Conservation (phyloP, 306 rosid species). For the cucumber (Cucumis sativus) region Cucumber_9930_V3 NC_026655.2:31694501-31695000, state of each 20-base stretch:
- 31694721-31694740: slow-evolving; percentile 81
- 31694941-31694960: too few species aligned
- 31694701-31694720: slow-evolving; percentile 62
- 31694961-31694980: too few species aligned
- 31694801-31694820: slow-evolving; percentile 7
- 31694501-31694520: slow-evolving; percentile 98
- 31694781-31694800: slow-evolving; percentile 53
- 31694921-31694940: not conserved
- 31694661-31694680: slow-evolving; percentile 15
- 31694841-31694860: not conserved
- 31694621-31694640: not conserved
- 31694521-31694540: slow-evolving; percentile 80
- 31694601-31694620: not conserved
- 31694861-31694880: not conserved
- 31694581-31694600: not conserved
- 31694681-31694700: slow-evolving; percentile 72
- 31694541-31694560: slow-evolving; percentile 11
- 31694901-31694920: not conserved
- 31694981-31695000: too few species aligned
- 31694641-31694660: not conserved
- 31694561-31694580: not conserved
- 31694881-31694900: not conserved
- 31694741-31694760: slow-evolving; percentile 66
- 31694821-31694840: not conserved
- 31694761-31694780: slow-evolving; percentile 83